Conservation (phyloP, 108 stramenopile species). For the Seminavis robusta region DNA sequence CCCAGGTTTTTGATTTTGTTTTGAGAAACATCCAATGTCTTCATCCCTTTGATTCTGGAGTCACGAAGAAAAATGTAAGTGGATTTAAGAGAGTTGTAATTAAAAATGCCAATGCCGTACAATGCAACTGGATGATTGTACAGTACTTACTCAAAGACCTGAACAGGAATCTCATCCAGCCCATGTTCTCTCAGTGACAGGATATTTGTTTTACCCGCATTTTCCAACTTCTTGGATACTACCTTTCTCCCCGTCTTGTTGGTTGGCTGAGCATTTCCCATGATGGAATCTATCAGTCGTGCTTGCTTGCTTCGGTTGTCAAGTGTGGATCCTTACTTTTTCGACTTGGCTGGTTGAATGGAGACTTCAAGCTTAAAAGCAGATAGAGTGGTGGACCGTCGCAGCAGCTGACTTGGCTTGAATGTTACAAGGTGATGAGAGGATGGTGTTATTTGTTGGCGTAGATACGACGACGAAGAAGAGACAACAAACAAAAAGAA, state of each 20-base stretch:
- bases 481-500: too few species aligned
- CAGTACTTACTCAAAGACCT: slow-evolving; percentile 63
- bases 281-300: slow-evolving; percentile 20
- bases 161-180: slow-evolving; percentile 56
- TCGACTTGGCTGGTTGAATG: too few species aligned
- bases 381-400: too few species aligned
- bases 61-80: slow-evolving; percentile 1
- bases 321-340: too few species aligned
- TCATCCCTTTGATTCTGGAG: slow-evolving; percentile 50
- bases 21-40: slow-evolving; percentile 74
- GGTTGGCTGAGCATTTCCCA: slow-evolving; percentile 73
- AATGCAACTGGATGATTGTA: not conserved
- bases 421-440: too few species aligned
- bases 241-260: slow-evolving; percentile 74
- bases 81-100: slow-evolving; percentile 2
- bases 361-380: too few species aligned
- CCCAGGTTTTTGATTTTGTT: slow-evolving; percentile 55
- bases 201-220: slow-evolving; percentile 60
- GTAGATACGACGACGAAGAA: too few species aligned
- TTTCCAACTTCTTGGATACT: slow-evolving; percentile 61
- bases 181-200: slow-evolving; percentile 79
- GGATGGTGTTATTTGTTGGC: too few species aligned
- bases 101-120: not conserved
- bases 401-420: too few species aligned
- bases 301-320: too few species aligned